phyloP scores from a whole-genome alignment of 495 filamentous ascomycete species.

The Mytilinidion resinicola region DNA sequence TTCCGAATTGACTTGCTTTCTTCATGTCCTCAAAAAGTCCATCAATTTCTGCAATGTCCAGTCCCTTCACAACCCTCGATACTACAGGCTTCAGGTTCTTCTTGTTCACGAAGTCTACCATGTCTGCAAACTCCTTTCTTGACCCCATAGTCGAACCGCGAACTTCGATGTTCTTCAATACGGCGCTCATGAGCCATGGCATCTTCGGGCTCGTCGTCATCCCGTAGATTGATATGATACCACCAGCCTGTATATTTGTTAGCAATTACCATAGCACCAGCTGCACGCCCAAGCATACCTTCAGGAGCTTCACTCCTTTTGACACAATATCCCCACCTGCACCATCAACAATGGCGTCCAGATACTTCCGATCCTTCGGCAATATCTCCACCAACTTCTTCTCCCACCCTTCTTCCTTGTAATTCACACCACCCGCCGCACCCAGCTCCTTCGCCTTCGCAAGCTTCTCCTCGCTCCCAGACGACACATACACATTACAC shows the following conservation, averaged over 20 bases:
- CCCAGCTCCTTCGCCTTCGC: conserved; percentile 37
- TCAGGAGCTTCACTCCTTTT: conserved; percentile 34
- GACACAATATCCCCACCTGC: conserved; percentile 38
- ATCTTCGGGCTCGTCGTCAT: conserved; percentile 40
- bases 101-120: conserved; percentile 37
- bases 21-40: conserved; percentile 42
- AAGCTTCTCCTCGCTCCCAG: conserved; percentile 39
- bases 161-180: conserved; percentile 40
- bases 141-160: conserved; percentile 42
- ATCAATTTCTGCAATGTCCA: conserved; percentile 37
- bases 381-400: conserved; percentile 35
- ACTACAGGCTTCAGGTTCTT: conserved; percentile 37
- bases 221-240: conserved; percentile 37
- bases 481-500: conserved; percentile 37
- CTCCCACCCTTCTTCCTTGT: conserved; percentile 41
- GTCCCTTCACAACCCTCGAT: conserved; percentile 29
- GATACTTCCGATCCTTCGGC: conserved; percentile 28
- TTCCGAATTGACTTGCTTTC: conserved; percentile 39
- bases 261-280: not conserved
- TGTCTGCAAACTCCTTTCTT: conserved; percentile 41
- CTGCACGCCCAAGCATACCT: conserved; percentile 22
- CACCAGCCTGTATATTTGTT: conserved; percentile 30
- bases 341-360: conserved; percentile 42
- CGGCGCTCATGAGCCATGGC: conserved; percentile 35
- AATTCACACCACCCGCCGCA: conserved; percentile 37